Conservation (phyloP, 108 stramenopile genomes). For the Pseudonitzschia multiseries region DNA sequence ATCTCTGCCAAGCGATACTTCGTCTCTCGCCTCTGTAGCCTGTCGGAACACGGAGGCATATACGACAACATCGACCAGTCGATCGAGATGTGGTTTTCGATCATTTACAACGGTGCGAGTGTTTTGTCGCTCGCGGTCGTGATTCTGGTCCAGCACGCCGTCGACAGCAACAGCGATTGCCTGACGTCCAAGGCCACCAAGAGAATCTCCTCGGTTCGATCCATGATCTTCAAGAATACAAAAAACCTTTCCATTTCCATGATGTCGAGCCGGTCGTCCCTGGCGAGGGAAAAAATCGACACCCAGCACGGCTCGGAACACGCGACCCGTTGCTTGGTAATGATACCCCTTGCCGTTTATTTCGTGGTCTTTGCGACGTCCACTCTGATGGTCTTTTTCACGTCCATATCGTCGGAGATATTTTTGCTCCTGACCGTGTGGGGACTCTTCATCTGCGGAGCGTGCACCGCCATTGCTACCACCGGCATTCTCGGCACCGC, state of each 20-base stretch:
- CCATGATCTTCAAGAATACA: background rate
- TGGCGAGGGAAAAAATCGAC: background rate
- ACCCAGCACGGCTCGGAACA: background rate
- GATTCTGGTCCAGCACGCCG: slow-evolving; percentile 2
- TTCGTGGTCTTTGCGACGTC: slow-evolving; percentile 45
- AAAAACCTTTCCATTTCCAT: slow-evolving; percentile 6
- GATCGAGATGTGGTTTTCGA: slow-evolving; percentile 32
- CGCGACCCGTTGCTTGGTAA: slow-evolving; percentile 36
- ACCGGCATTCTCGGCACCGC: slow-evolving; percentile 56
- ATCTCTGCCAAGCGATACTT: slow-evolving; percentile 67
- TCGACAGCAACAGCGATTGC: background rate
- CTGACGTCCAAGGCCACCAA: background rate
- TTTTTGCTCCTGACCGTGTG: slow-evolving; percentile 29
- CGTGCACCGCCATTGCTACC: slow-evolving; percentile 33
- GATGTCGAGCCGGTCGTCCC: background rate
- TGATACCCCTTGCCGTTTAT: slow-evolving; percentile 47
- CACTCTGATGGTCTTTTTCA: slow-evolving; percentile 32
- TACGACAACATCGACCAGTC: background rate
- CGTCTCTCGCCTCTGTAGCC: slow-evolving; percentile 34
- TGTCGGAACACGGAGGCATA: background rate
- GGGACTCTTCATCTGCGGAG: slow-evolving; percentile 40
- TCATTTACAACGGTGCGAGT: slow-evolving; percentile 29
- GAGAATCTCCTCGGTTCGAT: background rate
- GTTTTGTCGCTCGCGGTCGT: slow-evolving; percentile 17
- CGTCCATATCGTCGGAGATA: slow-evolving; percentile 4